Percentiles rank a stretch among this genome's conserved stretches.
Evolutionary conservation across 73 alveolate genomes (phyloP).

Genomic region (Paraurostyla sp.): DNA sequence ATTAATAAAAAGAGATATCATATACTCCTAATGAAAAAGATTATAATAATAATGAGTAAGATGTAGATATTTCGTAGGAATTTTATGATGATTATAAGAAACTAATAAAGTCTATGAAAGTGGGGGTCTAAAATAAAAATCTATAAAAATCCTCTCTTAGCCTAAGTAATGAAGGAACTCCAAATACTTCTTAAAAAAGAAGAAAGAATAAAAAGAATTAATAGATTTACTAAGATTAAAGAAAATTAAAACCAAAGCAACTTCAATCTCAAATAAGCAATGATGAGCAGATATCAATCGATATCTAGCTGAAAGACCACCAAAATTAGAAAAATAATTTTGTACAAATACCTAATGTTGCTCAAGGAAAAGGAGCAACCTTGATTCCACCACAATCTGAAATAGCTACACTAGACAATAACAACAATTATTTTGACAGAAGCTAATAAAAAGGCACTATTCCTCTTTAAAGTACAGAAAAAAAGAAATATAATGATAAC

Average conservation of each 20-base stretch:
- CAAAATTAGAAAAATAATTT: not conserved
- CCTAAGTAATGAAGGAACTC: not conserved
- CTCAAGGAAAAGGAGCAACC: slow-evolving; percentile 19
- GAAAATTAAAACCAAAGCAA: too few species aligned
- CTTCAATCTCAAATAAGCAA: too few species aligned
- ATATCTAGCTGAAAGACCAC: not conserved
- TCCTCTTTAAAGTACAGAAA: not conserved
- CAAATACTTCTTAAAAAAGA: not conserved
- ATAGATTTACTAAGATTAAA: too few species aligned
- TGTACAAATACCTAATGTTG: not conserved
- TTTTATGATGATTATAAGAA: slow-evolving; percentile 3
- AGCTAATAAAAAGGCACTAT: not conserved
- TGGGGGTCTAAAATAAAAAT: not conserved
- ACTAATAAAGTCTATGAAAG: not conserved
- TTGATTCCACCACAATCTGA: slow-evolving; percentile 56
- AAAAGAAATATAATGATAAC: not conserved
- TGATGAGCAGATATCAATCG: not conserved
- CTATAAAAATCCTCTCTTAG: not conserved
- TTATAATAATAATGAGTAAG: not conserved
- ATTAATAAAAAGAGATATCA: not conserved
- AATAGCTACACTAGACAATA: slow-evolving; percentile 22
- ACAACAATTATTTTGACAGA: not conserved
- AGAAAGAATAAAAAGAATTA: not conserved
- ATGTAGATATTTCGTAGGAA: not conserved
- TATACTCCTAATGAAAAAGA: not conserved